Evolutionary conservation across 129 eudicot species (phyloP), one percentile per base, ranked within the genome.

Genomic region (Tagetes erecta): DNA sequence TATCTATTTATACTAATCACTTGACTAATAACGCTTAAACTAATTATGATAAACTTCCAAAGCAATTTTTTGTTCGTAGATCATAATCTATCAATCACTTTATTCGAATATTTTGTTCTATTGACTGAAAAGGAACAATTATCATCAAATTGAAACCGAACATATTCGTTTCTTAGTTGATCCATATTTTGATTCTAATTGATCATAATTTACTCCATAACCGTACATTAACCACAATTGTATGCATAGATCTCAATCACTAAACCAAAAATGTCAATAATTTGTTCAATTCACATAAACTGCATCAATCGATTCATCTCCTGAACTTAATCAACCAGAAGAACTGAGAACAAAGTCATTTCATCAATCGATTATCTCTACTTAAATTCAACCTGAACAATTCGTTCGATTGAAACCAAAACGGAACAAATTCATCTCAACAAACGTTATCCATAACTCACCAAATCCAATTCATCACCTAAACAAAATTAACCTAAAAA

Each of bases 401-500:
- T 20, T 0, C 20, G 20, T 40, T 40, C 3, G 3, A 3, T 6
- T 4, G 51, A 46, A 46, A 46, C 51, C 2, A 12, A 53, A 53
- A n/a, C 59, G 8, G 60, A 55, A 20, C 9, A 50, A 30, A 65
- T 40, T 64, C 71, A 42, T 74, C 12, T 58, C 37, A 9, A 59
- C 8, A 5, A 60, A 59, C 78, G 53, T 49, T 49, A 45, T 3
- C 31, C 3, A 12, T 8, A 27, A 27, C 33, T 51, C 12, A 51
- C 38, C 38, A 2, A 9, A 45, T 45, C 1, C 2, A 49, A 49
- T 49, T 49, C 53, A 41, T 72, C 42, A 53, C 56, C 42, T 12
- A 46, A 58, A 36, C 49, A 33, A n/a, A 74, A 12, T 53, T 3
- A 13, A 14, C 4, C 35, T 38, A 39, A 66, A 20, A 20, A 20